A percentile compares a stretch with the other conserved stretches of the same genome.
Conservation (phyloP, 2,329 filamentous ascomycete species). For the Rhynchosporium graminicola region DNA sequence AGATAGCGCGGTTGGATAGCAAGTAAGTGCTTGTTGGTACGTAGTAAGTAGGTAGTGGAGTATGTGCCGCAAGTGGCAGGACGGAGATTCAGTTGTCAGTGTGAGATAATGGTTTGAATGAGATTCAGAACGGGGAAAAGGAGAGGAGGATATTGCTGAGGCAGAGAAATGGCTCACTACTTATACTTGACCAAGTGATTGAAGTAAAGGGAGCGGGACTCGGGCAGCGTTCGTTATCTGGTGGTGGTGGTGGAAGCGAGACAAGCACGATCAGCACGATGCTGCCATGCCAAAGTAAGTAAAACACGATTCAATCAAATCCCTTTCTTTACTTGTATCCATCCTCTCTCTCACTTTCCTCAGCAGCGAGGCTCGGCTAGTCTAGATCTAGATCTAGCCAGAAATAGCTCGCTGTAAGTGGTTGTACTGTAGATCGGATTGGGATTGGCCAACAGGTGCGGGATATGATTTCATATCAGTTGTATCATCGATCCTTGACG, state of each 20-base stretch:
- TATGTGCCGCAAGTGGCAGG: constrained; percentile 12
- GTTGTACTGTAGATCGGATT: neutral
- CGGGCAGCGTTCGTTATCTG: neutral
- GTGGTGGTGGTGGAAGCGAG: constrained; percentile 1
- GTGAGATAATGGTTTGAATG: neutral
- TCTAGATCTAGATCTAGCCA: neutral
- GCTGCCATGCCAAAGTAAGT: neutral
- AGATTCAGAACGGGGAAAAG: constrained; percentile 1
- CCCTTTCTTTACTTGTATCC: neutral
- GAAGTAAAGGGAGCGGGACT: constrained; percentile 7
- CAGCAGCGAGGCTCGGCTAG: neutral
- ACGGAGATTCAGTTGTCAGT: constrained; percentile 1
- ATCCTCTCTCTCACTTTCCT: no score
- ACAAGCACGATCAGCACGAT: neutral
- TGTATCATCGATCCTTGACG: neutral
- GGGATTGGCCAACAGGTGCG: no score
- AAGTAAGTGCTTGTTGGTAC: constrained; percentile 9
- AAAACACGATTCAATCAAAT: constrained; percentile 9
- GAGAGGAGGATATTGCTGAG: neutral
- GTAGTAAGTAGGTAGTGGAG: constrained; percentile 1
- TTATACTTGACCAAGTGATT: constrained; percentile 17
- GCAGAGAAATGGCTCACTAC: constrained; percentile 15
- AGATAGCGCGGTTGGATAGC: constrained; percentile 3
- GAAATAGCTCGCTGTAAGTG: neutral
- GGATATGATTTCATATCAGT: neutral